Base-by-base conservation (phyloP, 331 rosid genomes). In the Erythrophleum ivorense region DNA sequence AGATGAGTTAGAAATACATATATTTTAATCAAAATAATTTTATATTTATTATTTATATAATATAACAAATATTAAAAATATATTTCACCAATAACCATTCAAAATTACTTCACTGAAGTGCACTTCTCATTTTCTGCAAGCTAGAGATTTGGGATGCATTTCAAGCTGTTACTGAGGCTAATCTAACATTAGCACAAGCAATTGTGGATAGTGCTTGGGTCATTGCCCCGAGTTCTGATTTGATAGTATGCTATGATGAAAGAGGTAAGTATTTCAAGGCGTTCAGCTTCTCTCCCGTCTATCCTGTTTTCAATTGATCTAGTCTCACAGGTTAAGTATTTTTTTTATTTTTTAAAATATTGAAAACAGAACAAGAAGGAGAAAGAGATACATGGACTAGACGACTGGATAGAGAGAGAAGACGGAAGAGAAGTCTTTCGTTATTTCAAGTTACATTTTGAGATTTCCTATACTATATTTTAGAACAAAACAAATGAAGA, bases 101-200 rank as follows among this genome's bases (percentile, higher is more conserved):
- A 38, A 9, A 31, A 38, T 21, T 21, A 68, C 83, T 68, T 53
- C 45, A 66, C 65, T 81, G 73, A 84, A 86, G 60, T 74, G 62
- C 52, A 77, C 34, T 33, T 81, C 50, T 75, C 64, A 11, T 84
- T 87, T 78, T 87, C 68, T 72, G 81, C 78, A 73, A 74, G 34
- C 74, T 80, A 95, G 98, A 95, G 91, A 95, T 95, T 83, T 95
- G 98, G 98, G 98, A 95, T 76, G 98, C 98, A 54, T 97, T 95
- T 78, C 89, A 90, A 79, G 98, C 98, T 75, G 98, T 97, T 74
- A 97, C 97, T 4, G 98, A 95, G 88, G 98, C 96, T 79, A 97
- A 95, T 68, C 76, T 88, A 73, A 74, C 86, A 75, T 92, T 95
- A 73, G 95, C 98, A 59, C 98, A 95, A 83, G 97, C 96, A 33